Percentiles rank a stretch among this genome's conserved stretches.
phyloP scores from a whole-genome alignment of 768 basidiomycete species.

The Auricularia cornea region DNA sequence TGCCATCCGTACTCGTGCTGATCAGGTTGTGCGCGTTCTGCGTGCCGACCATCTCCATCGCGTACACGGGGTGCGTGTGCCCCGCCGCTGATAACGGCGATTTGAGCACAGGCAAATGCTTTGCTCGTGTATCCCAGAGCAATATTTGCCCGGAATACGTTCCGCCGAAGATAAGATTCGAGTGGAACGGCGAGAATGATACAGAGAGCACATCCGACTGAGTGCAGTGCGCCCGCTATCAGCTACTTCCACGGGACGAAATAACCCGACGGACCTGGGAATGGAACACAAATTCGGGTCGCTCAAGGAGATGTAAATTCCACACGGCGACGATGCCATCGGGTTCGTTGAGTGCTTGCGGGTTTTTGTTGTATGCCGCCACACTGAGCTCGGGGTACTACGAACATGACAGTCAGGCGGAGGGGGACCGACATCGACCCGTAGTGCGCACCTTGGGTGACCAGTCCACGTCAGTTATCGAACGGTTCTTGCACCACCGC shows the following conservation, averaged over 20 bases:
- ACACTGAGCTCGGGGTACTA: slow-evolving; percentile 94
- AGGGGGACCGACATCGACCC: neutral
- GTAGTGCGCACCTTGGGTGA: slow-evolving; percentile 70
- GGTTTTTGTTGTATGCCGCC: slow-evolving; percentile 97
- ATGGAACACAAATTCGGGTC: slow-evolving; percentile 97
- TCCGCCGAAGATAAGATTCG: slow-evolving; percentile 93
- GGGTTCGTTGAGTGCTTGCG: slow-evolving; percentile 86
- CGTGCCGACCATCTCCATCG: slow-evolving; percentile 96
- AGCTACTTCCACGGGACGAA: no score
- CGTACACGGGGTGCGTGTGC: slow-evolving; percentile 97
- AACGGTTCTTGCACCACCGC: slow-evolving; percentile 82
- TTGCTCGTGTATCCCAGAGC: slow-evolving; percentile 96
- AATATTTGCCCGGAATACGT: slow-evolving; percentile 99
- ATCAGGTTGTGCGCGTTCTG: slow-evolving; percentile 98
- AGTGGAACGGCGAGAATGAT: slow-evolving; percentile 95
- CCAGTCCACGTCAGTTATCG: slow-evolving; percentile 96
- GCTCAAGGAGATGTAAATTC: slow-evolving; percentile 91
- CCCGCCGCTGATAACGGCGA: slow-evolving; percentile 93
- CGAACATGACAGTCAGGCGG: neutral
- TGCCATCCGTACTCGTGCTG: slow-evolving; percentile 93
- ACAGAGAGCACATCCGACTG: slow-evolving; percentile 98
- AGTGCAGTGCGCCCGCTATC: neutral
- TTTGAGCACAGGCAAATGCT: slow-evolving; percentile 92
- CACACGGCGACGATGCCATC: slow-evolving; percentile 96
- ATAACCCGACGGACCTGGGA: slow-evolving; percentile 61